Conservation (phyloP, 257 asterid genomes). For the Solanum chilense region DNA sequence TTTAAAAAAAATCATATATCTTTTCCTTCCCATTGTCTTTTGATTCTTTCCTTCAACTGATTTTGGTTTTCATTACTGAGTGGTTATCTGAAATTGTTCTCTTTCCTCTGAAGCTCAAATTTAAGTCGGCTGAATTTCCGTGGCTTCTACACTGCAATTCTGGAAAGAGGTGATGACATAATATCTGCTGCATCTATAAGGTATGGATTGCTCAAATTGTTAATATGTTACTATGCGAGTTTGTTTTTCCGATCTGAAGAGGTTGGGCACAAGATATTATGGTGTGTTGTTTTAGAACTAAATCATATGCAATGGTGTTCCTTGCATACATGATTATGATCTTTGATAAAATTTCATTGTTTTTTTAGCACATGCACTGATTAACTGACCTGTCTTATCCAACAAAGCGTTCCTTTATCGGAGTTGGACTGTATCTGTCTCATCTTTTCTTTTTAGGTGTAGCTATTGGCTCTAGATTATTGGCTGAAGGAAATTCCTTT, state of each 20-base stretch:
- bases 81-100: neutral
- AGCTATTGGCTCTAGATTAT: neutral
- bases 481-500: neutral
- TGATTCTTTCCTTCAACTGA: neutral
- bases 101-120: constrained; percentile 4
- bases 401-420: neutral
- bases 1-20: neutral
- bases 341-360: neutral
- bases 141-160: constrained; percentile 5
- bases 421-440: neutral
- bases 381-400: neutral
- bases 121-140: constrained; percentile 3
- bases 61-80: neutral
- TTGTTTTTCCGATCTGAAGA: neutral
- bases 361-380: neutral
- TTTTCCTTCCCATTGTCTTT: neutral
- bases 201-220: neutral
- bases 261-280: neutral
- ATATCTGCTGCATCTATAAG: constrained; percentile 14
- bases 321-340: neutral
- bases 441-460: neutral
- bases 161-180: constrained; percentile 12
- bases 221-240: neutral
- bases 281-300: neutral
- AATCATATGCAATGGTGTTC: neutral